Percentiles rank a stretch among this genome's conserved stretches.
Conservation (phyloP, 2,329 filamentous ascomycete genomes). For the Verticillium isaacii region DNA sequence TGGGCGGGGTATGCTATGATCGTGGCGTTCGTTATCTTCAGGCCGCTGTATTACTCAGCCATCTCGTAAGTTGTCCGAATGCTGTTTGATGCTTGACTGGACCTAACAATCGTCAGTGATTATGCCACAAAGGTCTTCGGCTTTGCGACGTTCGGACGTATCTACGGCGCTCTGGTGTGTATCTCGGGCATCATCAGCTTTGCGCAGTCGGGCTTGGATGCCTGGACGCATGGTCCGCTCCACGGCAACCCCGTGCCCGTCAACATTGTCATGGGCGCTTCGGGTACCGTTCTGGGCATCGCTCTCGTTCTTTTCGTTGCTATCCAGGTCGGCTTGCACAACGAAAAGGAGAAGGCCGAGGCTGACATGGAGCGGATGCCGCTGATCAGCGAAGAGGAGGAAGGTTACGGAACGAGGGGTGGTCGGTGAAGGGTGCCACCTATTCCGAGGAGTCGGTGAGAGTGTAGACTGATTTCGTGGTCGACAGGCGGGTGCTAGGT, state of each 20-base stretch:
- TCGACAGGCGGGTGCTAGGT: background rate
- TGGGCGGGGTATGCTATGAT: conserved; percentile 65
- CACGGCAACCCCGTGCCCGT: conserved; percentile 58
- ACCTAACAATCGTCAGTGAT: conserved; percentile 36
- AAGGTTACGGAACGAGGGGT: conserved; percentile 1
- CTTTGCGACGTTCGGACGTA: conserved; percentile 74
- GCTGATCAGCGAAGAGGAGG: conserved; percentile 4
- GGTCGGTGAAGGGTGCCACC: background rate
- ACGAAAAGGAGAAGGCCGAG: conserved; percentile 5
- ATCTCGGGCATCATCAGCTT: conserved; percentile 69
- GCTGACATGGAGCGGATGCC: conserved; percentile 2
- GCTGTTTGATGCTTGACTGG: background rate
- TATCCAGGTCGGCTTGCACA: conserved; percentile 12
- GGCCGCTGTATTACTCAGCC: conserved; percentile 71
- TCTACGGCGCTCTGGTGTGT: conserved; percentile 73
- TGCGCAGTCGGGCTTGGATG: conserved; percentile 64
- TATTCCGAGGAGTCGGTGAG: background rate
- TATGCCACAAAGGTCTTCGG: conserved; percentile 79
- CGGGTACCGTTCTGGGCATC: conserved; percentile 50
- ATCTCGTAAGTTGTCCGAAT: conserved; percentile 45
- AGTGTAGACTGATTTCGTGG: background rate
- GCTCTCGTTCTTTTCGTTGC: conserved; percentile 51
- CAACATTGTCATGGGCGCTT: conserved; percentile 51
- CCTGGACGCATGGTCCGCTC: conserved; percentile 59
- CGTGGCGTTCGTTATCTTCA: conserved; percentile 63